These are phyloP conservation scores for Ustulina deusta DNA, from an alignment of 2,329 filamentous ascomycete species.

Conservation along the genomic window DNA sequence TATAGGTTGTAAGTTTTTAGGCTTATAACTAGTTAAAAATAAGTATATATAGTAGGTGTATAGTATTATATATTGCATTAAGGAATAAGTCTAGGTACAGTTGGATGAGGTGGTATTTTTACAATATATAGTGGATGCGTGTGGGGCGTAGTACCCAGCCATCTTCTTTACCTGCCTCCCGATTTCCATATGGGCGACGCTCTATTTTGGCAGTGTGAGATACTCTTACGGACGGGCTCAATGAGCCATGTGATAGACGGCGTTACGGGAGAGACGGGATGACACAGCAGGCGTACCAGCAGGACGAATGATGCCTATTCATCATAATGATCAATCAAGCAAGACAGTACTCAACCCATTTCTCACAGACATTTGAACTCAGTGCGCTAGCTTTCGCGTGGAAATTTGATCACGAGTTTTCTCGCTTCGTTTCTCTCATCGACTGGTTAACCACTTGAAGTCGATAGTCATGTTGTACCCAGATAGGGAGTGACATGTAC, in stretches of 20 bases:
- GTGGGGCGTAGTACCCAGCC: too few species aligned
- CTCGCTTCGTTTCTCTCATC: background rate
- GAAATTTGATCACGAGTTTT: background rate
- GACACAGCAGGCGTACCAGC: conserved; percentile 4
- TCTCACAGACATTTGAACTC: background rate
- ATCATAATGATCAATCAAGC: conserved; percentile 11
- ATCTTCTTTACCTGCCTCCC: too few species aligned
- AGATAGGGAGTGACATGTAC: conserved; percentile 39
- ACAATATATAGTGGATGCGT: too few species aligned
- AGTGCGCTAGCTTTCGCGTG: background rate
- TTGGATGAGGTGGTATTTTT: too few species aligned
- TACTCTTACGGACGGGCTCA: conserved; percentile 6
- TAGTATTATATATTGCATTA: too few species aligned
- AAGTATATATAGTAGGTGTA: too few species aligned
- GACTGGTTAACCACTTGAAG: background rate
- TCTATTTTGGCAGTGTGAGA: conserved; percentile 1
- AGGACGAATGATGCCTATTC: conserved; percentile 4
- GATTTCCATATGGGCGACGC: too few species aligned
- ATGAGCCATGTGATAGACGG: conserved; percentile 19
- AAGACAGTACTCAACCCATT: background rate
- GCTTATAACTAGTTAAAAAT: too few species aligned
- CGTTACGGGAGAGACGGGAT: background rate
- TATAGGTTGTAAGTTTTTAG: too few species aligned
- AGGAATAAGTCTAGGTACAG: too few species aligned
- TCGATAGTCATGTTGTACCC: background rate